Evolutionary conservation across 495 filamentous ascomycete genomes (phyloP).

Genomic region (Talaromyces trachyspermus): DNA sequence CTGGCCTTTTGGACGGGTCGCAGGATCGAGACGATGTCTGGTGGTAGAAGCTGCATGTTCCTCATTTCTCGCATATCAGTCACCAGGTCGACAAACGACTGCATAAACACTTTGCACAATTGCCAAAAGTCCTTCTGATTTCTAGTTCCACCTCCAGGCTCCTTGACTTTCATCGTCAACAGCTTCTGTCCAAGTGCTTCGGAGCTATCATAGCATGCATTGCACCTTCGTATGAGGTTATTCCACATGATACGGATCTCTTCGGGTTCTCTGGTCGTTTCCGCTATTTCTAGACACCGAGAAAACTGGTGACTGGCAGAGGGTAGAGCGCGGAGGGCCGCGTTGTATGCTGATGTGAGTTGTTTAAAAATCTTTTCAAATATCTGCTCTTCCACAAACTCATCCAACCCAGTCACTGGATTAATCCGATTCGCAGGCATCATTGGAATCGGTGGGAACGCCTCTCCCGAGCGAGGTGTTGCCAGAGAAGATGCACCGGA

Average conservation of each 20-base stretch:
- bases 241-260: slow-evolving; percentile 59
- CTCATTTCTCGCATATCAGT: slow-evolving; percentile 62
- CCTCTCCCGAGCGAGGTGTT: slow-evolving; percentile 72
- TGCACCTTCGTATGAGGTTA: slow-evolving; percentile 58
- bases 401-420: slow-evolving; percentile 48
- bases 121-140: slow-evolving; percentile 77
- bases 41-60: slow-evolving; percentile 54
- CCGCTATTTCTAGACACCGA: slow-evolving; percentile 38
- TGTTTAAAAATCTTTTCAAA: slow-evolving; percentile 77
- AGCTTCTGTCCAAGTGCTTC: slow-evolving; percentile 62
- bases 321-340: slow-evolving; percentile 60
- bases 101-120: slow-evolving; percentile 67
- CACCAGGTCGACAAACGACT: slow-evolving; percentile 68
- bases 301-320: slow-evolving; percentile 55
- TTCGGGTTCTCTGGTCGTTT: slow-evolving; percentile 37
- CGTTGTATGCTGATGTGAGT: slow-evolving; percentile 57
- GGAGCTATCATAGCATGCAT: slow-evolving; percentile 55
- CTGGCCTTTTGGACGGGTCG: slow-evolving; percentile 68
- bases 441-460: slow-evolving; percentile 56
- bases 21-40: slow-evolving; percentile 61
- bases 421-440: slow-evolving; percentile 35
- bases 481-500: slow-evolving; percentile 43
- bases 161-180: slow-evolving; percentile 74
- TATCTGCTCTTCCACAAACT: slow-evolving; percentile 65
- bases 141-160: slow-evolving; percentile 59